Evolutionary conservation across 2,329 filamentous ascomycete genomes (phyloP).

Genomic region (Leptographium lundbergii): DNA sequence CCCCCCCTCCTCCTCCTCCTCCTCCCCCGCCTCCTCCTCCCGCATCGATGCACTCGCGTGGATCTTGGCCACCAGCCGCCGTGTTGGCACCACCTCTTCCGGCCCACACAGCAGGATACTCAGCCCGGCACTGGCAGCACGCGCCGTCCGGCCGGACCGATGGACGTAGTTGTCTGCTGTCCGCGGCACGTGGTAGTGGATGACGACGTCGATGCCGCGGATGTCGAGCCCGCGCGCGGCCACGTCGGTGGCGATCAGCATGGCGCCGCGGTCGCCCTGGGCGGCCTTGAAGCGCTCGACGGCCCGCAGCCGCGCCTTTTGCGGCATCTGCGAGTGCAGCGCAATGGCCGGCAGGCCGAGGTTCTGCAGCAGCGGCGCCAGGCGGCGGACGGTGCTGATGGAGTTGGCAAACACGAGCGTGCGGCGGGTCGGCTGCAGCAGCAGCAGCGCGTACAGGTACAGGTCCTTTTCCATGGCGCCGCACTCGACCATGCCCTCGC

Average conservation of each 20-base stretch:
- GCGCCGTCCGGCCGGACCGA: constrained; percentile 84
- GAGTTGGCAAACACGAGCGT: constrained; percentile 93
- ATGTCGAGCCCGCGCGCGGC: constrained; percentile 92
- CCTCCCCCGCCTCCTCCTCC: background rate
- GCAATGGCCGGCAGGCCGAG: constrained; percentile 64
- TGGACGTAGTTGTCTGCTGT: constrained; percentile 91
- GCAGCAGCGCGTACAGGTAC: constrained; percentile 77
- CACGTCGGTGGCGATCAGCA: constrained; percentile 87
- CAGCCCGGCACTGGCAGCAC: constrained; percentile 62
- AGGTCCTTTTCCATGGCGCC: constrained; percentile 93
- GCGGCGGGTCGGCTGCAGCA: constrained; percentile 69
- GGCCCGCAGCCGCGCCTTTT: constrained; percentile 88
- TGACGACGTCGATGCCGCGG: constrained; percentile 71
- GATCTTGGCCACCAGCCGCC: constrained; percentile 76
- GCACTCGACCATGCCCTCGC: constrained; percentile 86
- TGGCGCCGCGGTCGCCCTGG: constrained; percentile 38
- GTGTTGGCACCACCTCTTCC: constrained; percentile 77
- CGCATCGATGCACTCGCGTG: constrained; percentile 42
- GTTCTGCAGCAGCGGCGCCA: constrained; percentile 73
- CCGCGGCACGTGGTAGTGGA: constrained; percentile 92
- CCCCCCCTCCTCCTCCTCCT: background rate
- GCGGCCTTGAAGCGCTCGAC: constrained; percentile 75
- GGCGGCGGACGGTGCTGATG: constrained; percentile 77
- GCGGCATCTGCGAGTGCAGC: constrained; percentile 87
- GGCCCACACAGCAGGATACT: constrained; percentile 84